Base-by-base conservation (phyloP, 2,329 filamentous ascomycete genomes). In the Rhytidhysteron rufulum region DNA sequence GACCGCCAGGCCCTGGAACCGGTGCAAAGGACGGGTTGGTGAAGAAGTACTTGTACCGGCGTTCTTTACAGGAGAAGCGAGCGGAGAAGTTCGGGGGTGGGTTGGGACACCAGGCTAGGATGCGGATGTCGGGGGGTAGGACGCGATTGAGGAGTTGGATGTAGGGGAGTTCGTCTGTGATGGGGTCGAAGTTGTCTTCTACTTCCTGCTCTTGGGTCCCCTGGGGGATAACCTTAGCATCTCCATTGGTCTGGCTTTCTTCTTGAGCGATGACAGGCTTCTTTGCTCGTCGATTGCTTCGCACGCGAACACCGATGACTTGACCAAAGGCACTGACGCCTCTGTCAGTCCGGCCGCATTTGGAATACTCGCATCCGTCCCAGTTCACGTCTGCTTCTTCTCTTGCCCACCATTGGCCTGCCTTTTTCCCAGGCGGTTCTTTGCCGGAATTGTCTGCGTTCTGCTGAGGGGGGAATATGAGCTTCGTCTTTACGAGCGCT, bases 261-360 rank as follows among this genome's bases (percentile, higher is more conserved):
- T 39, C 39, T 24, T 41, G 40, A 20, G 34, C 39, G n/a, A n/a
- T n/a, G n/a, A n/a, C n/a, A 40, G 13, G 36, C 38, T 42, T 58
- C 18, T 53, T 67, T 37, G 83, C 58, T 1, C 88, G 88, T 50
- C 78, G 72, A 54, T 85, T 86, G 65, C 90, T 96, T 59, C 91
- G 76, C 13, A 98, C 83, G 40, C 85, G 73, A 30, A 98, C 69
- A 1, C 83, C 86, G 57, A 98, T 82, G 42, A 98, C 93, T 70
- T 98, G 93, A 0, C 93, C 93, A 69, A 98, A 98, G 3, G 93
- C 90, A 65, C 89, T 96, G 25, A 98, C 93, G 10, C 93, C 93
- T 39, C 82, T 77, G 62, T 98, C 93, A 15, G 93, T 98, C 47
- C 93, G 77, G 2, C 93, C 93, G 58, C 91, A 96, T 66, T 98